Evolutionary conservation across 495 filamentous ascomycete species (phyloP).

Genomic region (Ramalina intermedia): DNA sequence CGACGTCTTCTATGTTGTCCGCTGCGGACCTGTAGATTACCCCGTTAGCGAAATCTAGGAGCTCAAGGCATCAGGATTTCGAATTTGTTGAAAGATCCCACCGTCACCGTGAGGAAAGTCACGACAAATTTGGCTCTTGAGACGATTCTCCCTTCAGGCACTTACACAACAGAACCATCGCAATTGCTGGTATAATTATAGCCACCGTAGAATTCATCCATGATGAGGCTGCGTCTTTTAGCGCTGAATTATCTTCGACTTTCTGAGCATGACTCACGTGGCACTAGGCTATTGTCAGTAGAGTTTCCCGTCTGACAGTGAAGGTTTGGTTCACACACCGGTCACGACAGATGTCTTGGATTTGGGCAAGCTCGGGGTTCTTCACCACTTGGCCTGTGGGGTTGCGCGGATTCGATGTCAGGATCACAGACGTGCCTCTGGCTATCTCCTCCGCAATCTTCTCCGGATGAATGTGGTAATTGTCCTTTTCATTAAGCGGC

Average conservation of each 20-base stretch:
- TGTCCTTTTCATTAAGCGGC: slow-evolving; percentile 65
- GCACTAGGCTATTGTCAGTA: slow-evolving; percentile 22
- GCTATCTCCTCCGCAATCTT: slow-evolving; percentile 87
- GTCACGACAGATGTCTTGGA: slow-evolving; percentile 84
- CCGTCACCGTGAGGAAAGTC: too few relatives aligned
- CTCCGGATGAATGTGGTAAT: slow-evolving; percentile 80
- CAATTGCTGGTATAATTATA: slow-evolving; percentile 90
- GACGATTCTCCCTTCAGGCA: too few relatives aligned
- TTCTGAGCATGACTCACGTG: slow-evolving; percentile 25
- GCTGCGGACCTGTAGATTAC: slow-evolving; percentile 41
- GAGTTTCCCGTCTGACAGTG: too few relatives aligned
- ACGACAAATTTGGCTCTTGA: too few relatives aligned
- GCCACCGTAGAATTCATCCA: slow-evolving; percentile 93
- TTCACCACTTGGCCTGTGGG: slow-evolving; percentile 78
- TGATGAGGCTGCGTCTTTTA: slow-evolving; percentile 39
- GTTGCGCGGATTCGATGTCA: slow-evolving; percentile 95
- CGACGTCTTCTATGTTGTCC: slow-evolving; percentile 60
- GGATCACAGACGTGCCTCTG: slow-evolving; percentile 70
- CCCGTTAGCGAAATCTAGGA: too few relatives aligned
- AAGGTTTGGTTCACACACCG: slow-evolving; percentile 19
- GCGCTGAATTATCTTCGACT: not conserved
- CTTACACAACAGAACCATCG: slow-evolving; percentile 63
- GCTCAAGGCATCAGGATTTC: too few relatives aligned
- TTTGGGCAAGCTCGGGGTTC: slow-evolving; percentile 67
- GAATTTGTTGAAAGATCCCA: too few relatives aligned